A percentile compares a stretch with the other conserved stretches of the same genome.
Conservation (phyloP, 129 eudicot genomes). For the Pulicaria dysenterica region DNA sequence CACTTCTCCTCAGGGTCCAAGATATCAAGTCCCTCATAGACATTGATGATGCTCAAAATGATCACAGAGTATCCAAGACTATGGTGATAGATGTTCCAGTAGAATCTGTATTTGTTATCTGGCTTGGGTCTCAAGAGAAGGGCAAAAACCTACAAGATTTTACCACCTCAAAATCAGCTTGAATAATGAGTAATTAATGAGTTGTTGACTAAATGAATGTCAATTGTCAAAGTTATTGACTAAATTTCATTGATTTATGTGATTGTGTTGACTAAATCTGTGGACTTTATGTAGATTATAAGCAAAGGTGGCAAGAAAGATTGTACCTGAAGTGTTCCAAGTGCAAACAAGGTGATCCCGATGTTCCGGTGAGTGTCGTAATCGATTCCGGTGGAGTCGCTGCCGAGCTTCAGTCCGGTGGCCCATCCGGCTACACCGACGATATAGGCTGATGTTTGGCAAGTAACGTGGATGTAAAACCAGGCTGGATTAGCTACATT, state of each 20-base stretch:
- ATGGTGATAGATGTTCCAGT: slow-evolving; percentile 79
- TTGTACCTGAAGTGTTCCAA: slow-evolving; percentile 84
- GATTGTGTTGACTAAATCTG: not conserved
- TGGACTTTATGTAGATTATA: not conserved
- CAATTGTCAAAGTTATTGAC: slow-evolving; percentile 9
- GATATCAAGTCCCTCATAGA: slow-evolving; percentile 68
- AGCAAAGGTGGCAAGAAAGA: slow-evolving; percentile 20
- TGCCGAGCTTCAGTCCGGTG: slow-evolving; percentile 44
- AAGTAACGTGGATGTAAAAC: slow-evolving; percentile 45
- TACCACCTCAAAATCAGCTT: not conserved
- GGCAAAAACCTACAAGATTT: slow-evolving; percentile 51
- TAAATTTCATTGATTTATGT: not conserved
- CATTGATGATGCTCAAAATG: slow-evolving; percentile 56
- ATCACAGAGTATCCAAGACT: slow-evolving; percentile 56
- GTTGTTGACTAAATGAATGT: not conserved
- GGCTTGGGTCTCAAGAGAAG: slow-evolving; percentile 80
- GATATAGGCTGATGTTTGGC: slow-evolving; percentile 38
- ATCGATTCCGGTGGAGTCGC: slow-evolving; percentile 42
- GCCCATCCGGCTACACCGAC: slow-evolving; percentile 55
- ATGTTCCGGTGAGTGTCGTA: slow-evolving; percentile 63
- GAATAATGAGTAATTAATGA: not conserved
- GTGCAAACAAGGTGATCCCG: slow-evolving; percentile 72
- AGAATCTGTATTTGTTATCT: slow-evolving; percentile 74
- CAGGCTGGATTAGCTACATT: slow-evolving; percentile 42
- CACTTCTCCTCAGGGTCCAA: slow-evolving; percentile 76